These are phyloP conservation scores for Fusarium brachygibbosum DNA, from an alignment of 2,329 filamentous ascomycete species.

Conservation along the genomic window DNA sequence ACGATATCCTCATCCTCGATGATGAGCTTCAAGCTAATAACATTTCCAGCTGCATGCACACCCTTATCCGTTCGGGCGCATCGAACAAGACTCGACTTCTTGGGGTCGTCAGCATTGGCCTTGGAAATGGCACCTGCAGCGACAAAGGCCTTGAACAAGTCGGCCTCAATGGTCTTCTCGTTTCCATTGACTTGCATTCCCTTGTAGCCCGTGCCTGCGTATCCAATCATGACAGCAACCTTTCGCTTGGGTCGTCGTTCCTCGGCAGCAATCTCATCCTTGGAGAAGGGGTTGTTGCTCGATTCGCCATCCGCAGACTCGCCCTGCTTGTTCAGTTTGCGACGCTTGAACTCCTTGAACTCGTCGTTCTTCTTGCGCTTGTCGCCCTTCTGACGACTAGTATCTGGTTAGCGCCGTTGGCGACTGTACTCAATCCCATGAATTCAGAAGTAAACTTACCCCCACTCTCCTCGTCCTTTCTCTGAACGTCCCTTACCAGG, in stretches of 20 bases:
- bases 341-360: slow-evolving; percentile 59
- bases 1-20: slow-evolving; percentile 91
- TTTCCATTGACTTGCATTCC: slow-evolving; percentile 91
- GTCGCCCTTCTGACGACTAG: slow-evolving; percentile 55
- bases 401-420: slow-evolving; percentile 54
- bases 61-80: slow-evolving; percentile 98
- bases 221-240: slow-evolving; percentile 94
- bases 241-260: slow-evolving; percentile 93
- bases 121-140: slow-evolving; percentile 94
- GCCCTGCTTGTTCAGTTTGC: slow-evolving; percentile 57
- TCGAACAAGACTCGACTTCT: slow-evolving; percentile 93
- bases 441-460: slow-evolving; percentile 40
- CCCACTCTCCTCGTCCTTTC: slow-evolving; percentile 51
- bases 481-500: slow-evolving; percentile 50
- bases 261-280: slow-evolving; percentile 90
- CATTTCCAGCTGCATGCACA: slow-evolving; percentile 94
- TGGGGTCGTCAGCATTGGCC: slow-evolving; percentile 95
- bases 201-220: slow-evolving; percentile 95
- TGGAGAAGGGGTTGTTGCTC: slow-evolving; percentile 65
- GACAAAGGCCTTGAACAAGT: slow-evolving; percentile 93
- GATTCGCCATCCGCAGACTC: slow-evolving; percentile 50
- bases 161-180: slow-evolving; percentile 95
- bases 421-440: slow-evolving; percentile 30
- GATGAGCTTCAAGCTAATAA: slow-evolving; percentile 95
- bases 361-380: slow-evolving; percentile 58